Conservation (phyloP, 805 yeast species). For the Saccharomycopsis sp. region DNA sequence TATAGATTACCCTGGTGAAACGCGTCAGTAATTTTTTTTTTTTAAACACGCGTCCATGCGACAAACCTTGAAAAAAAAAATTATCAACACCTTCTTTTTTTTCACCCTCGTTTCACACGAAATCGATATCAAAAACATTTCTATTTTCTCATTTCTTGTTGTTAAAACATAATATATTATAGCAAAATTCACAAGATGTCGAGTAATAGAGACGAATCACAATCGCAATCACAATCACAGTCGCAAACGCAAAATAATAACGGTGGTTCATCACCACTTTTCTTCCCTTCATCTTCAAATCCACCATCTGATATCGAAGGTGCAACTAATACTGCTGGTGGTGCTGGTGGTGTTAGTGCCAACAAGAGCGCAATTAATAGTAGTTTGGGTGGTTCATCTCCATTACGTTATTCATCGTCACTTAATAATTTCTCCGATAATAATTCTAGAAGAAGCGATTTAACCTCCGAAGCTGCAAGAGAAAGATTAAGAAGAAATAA, state of each 20-base stretch:
- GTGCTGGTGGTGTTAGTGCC: conserved; percentile 22
- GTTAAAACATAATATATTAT: too few relatives aligned
- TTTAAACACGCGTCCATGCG: too few relatives aligned
- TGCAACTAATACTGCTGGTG: too few relatives aligned
- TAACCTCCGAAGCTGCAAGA: conserved; percentile 27
- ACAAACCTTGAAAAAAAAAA: too few relatives aligned
- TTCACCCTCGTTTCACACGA: too few relatives aligned
- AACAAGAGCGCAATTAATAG: conserved; percentile 23
- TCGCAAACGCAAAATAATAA: conserved; percentile 15
- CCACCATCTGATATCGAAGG: conserved; percentile 26
- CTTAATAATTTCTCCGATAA: too few relatives aligned
- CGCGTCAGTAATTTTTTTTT: too few relatives aligned
- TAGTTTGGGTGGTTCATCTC: conserved; percentile 35
- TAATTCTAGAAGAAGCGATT: conserved; percentile 35
- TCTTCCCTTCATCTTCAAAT: conserved; percentile 29
- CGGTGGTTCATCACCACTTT: conserved; percentile 28
- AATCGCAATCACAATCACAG: conserved; percentile 26
- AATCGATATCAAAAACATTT: too few relatives aligned
- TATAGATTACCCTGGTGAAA: too few relatives aligned
- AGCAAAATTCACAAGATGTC: too few relatives aligned
- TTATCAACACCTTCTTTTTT: too few relatives aligned
- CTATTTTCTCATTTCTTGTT: too few relatives aligned
- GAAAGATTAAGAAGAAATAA: conserved; percentile 39
- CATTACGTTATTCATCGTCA: conserved; percentile 39
- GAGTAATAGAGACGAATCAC: conserved; percentile 8